These are phyloP conservation scores for Naganishia albida DNA, from an alignment of 1,284 basidiomycete species.

Conservation along the genomic window DNA sequence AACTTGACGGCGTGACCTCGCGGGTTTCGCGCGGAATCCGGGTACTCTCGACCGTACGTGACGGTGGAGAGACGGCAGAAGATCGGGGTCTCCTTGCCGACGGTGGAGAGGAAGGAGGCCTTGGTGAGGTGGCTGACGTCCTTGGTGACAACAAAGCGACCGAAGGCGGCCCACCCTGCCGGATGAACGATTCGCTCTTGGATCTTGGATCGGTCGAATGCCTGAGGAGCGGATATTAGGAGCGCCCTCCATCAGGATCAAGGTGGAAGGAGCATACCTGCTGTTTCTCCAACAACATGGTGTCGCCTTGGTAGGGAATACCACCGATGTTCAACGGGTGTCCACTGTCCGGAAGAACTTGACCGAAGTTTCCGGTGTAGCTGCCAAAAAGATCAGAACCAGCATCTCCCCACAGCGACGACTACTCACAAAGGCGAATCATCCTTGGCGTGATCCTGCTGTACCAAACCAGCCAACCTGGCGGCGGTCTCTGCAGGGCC, in stretches of 20 bases:
- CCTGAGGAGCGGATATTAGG: conserved; percentile 33
- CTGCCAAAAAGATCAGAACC: neutral
- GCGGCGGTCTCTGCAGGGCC: conserved; percentile 46
- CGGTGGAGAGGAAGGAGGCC: conserved; percentile 43
- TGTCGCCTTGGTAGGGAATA: conserved; percentile 46
- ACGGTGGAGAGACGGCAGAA: conserved; percentile 45
- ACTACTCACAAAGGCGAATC: conserved; percentile 39
- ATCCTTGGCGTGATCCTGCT: conserved; percentile 41
- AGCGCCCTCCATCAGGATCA: neutral
- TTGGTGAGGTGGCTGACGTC: conserved; percentile 45
- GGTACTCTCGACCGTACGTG: conserved; percentile 47
- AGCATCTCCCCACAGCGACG: neutral
- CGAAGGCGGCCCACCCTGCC: conserved; percentile 47
- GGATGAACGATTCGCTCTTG: conserved; percentile 49
- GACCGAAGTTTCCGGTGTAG: conserved; percentile 50
- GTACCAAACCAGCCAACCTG: conserved; percentile 45
- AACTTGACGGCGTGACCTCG: conserved; percentile 46
- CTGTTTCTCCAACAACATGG: conserved; percentile 49
- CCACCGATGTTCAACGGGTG: conserved; percentile 48
- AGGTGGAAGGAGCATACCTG: neutral
- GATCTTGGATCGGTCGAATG: conserved; percentile 47
- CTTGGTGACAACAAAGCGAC: conserved; percentile 45
- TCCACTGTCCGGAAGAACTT: conserved; percentile 44
- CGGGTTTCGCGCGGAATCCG: conserved; percentile 43
- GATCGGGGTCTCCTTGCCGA: conserved; percentile 41